Evolutionary conservation across 495 filamentous ascomycete species (phyloP), one percentile per base, ranked within the genome.

Genomic region (Thermothielavioides terrestris): DNA sequence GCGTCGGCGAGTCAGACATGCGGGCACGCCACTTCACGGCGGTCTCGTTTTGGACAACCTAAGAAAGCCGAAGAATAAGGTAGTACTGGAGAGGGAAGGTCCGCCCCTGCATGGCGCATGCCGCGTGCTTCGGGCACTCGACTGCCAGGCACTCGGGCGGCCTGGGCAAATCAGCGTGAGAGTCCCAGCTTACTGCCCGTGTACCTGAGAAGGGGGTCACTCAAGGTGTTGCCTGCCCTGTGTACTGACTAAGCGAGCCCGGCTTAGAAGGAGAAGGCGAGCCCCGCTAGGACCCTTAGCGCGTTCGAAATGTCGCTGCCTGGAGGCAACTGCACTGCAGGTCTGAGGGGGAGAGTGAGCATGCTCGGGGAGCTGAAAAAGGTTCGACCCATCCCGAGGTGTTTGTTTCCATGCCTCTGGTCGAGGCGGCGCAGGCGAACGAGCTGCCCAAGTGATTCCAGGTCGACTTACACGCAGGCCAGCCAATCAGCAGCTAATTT

Each of bases 181-280:
- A n/a, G n/a, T n/a, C n/a, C n/a, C n/a, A n/a, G n/a, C n/a, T n/a
- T n/a, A n/a, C n/a, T n/a, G n/a, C n/a, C n/a, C n/a, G n/a, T n/a
- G n/a, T n/a, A n/a, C n/a, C n/a, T n/a, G n/a, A n/a, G n/a, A n/a
- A n/a, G n/a, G n/a, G n/a, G n/a, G n/a, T n/a, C n/a, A n/a, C n/a
- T 26, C 14, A 9, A n/a, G 10, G 28, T n/a, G 18, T 3, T 47
- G 44, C 23, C 34, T 21, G 3, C 15, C 23, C n/a, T 10, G 17
- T 48, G 45, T 32, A 26, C 34, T 48, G 23, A 48, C 45, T 48
- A 28, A 48, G 45, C 45, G 34, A 21, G 45, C 45, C 43, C 45
- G 28, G 35, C 4, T 30, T 10, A 7, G 23, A 18, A 32, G 28
- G n/a, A n/a, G n/a, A n/a, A n/a, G 12, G 3, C 15, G 11, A 11